A percentile compares a stretch with the other conserved stretches of the same genome.
phyloP scores from a whole-genome alignment of 148 eudicot genomes.

The Fagopyrum homotropicum region DNA sequence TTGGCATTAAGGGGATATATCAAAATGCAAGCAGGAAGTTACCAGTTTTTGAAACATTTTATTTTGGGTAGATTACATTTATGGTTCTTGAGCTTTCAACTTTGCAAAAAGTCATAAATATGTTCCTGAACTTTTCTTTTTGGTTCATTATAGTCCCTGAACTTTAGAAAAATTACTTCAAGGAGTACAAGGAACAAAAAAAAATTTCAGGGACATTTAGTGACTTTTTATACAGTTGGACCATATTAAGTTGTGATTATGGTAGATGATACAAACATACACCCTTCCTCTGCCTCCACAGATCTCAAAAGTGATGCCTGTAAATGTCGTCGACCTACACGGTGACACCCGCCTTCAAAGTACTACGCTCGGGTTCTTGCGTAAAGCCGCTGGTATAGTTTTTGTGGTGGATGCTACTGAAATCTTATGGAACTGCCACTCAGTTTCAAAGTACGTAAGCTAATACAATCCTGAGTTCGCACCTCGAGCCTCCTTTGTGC shows the following conservation, averaged over 20 bases:
- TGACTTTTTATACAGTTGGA: no score
- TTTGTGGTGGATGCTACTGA: conserved; percentile 6
- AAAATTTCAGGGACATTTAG: no score
- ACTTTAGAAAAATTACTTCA: no score
- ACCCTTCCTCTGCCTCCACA: neutral
- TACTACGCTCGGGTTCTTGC: neutral
- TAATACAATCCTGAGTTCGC: neutral
- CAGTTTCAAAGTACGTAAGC: neutral
- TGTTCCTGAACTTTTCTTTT: no score
- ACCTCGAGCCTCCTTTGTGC: no score
- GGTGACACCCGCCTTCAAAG: neutral
- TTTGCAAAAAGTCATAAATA: no score
- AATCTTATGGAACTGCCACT: conserved; percentile 2
- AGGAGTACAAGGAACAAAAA: no score
- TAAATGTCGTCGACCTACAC: neutral
- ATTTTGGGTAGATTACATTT: no score
- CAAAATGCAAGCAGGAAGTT: neutral
- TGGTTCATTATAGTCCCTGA: no score
- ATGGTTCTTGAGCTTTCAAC: no score
- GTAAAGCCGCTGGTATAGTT: conserved; percentile 7
- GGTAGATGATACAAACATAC: neutral
- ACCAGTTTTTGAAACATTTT: no score
- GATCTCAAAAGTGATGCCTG: conserved; percentile 3
- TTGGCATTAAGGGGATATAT: neutral
- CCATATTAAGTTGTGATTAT: neutral